Conservation (phyloP, 176 grass and related monocot genomes). For the Microstegium vimineum region DNA sequence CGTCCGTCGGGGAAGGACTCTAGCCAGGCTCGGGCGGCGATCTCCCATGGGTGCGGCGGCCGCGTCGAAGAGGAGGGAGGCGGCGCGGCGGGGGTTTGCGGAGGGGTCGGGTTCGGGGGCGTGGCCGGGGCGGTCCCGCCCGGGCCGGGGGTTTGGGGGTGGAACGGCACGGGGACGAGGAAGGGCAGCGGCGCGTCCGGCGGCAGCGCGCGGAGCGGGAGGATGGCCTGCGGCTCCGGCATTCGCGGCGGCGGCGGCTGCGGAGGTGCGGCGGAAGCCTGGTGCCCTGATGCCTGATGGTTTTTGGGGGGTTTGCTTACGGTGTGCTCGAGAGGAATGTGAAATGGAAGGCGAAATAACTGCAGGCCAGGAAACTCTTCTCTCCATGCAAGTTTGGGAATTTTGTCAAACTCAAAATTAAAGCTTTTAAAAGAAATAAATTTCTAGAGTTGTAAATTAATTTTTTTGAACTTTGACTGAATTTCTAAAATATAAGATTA, state of each 20-base stretch:
- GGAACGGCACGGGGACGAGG: constrained; percentile 34
- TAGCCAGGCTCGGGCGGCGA: constrained; percentile 45
- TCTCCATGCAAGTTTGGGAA: background rate
- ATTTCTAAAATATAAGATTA: too few relatives aligned
- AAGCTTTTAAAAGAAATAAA: too few relatives aligned
- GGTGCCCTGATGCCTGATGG: constrained; percentile 7
- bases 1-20: constrained; percentile 58
- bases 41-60: constrained; percentile 49
- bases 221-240: constrained; percentile 61
- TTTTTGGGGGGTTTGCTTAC: constrained; percentile 31
- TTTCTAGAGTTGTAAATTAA: too few relatives aligned
- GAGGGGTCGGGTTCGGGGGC: constrained; percentile 4
- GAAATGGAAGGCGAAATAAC: background rate
- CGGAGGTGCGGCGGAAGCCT: background rate
- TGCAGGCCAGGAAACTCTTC: too few relatives aligned
- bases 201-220: constrained; percentile 51
- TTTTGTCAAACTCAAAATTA: too few relatives aligned
- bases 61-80: constrained; percentile 17
- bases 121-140: background rate
- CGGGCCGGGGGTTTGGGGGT: constrained; percentile 8
- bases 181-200: constrained; percentile 52
- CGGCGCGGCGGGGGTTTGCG: background rate
- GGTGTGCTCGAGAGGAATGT: background rate
- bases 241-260: constrained; percentile 29
- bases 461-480: too few relatives aligned